Evolutionary conservation across 768 basidiomycete genomes (phyloP).

Genomic region (Trametes maxima): DNA sequence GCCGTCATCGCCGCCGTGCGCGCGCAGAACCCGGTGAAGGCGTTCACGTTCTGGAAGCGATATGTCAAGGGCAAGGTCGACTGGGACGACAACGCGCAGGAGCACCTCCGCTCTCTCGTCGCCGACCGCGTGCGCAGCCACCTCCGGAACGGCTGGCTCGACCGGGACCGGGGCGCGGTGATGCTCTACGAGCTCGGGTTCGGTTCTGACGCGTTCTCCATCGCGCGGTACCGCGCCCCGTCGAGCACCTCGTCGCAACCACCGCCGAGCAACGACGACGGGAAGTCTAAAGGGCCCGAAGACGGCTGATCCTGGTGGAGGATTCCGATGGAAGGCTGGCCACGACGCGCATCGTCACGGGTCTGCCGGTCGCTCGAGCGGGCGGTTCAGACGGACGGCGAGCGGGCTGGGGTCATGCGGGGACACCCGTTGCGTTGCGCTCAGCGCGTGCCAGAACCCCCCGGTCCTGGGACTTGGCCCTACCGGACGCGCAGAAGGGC

Average conservation of each 20-base stretch:
- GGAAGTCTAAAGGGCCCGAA: conserved; percentile 3
- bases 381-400: background rate
- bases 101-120: conserved; percentile 45
- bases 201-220: conserved; percentile 1
- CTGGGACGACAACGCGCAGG: conserved; percentile 53
- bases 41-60: conserved; percentile 61
- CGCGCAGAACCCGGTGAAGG: conserved; percentile 51
- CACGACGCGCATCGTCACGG: conserved; percentile 13
- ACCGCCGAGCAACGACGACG: background rate
- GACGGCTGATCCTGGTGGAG: conserved; percentile 13
- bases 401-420: conserved; percentile 10
- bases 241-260: background rate
- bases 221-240: conserved; percentile 3
- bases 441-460: conserved; percentile 3
- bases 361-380: background rate
- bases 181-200: conserved; percentile 39
- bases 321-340: conserved; percentile 17
- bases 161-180: conserved; percentile 22
- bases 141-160: conserved; percentile 32
- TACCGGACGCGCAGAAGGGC: conserved; percentile 4
- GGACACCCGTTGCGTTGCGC: background rate
- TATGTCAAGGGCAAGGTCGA: conserved; percentile 45
- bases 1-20: conserved; percentile 54
- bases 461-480: conserved; percentile 10
- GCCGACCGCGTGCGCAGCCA: conserved; percentile 37